Conservation (phyloP, 768 basidiomycete species). For the Phanerochaete sordida region DNA sequence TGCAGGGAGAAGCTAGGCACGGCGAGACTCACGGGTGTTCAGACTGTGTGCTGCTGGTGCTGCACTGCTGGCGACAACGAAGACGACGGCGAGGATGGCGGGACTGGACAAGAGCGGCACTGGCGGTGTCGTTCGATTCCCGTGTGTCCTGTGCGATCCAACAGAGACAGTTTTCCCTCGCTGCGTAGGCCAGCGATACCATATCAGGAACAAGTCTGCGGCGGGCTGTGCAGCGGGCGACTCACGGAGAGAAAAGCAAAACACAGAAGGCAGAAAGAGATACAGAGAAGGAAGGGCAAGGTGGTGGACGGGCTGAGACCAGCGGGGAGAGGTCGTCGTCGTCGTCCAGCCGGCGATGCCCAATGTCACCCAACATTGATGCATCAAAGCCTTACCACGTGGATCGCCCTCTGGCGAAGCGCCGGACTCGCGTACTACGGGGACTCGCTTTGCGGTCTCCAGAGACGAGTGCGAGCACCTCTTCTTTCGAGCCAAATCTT, state of each 20-base stretch:
- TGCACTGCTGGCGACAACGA: not conserved
- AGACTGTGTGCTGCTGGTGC: not conserved
- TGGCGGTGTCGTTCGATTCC: not conserved
- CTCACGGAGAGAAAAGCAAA: not conserved
- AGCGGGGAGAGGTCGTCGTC: conserved; percentile 5
- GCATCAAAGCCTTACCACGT: conserved; percentile 1
- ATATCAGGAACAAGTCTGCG: not conserved
- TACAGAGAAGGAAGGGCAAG: conserved; percentile 3
- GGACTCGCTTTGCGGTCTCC: not conserved
- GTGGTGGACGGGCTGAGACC: conserved; percentile 7
- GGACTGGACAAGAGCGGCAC: not conserved
- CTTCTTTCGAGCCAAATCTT: not conserved
- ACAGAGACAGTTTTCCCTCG: conserved; percentile 10
- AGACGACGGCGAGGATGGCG: not conserved
- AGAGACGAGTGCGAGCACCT: not conserved
- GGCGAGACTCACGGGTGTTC: conserved; percentile 1
- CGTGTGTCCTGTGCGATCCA: not conserved
- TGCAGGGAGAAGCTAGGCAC: conserved; percentile 7
- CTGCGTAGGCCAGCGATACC: not conserved
- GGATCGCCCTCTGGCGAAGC: not conserved
- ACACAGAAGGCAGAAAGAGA: not conserved
- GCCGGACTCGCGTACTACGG: not conserved
- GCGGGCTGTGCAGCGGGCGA: not conserved
- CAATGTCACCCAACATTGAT: conserved; percentile 11
- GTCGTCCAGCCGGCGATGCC: conserved; percentile 10